Evolutionary conservation across 1,139 yeast genomes (phyloP), one percentile per base, ranked within the genome.

Genomic region (Magnusiomyces tetraspermus): DNA sequence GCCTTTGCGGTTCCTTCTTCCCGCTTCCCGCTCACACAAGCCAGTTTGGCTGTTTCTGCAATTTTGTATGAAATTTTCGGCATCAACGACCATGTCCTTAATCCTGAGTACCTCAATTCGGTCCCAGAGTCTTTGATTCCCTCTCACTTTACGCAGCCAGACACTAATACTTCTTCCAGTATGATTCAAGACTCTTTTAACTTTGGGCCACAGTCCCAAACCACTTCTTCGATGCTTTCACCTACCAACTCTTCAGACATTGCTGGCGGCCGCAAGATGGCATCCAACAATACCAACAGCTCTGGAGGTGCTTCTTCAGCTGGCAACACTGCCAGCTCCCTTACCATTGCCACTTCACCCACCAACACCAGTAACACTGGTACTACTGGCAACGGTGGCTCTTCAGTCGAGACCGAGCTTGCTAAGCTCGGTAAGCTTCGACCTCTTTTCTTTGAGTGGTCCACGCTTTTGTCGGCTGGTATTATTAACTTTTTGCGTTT

Each of bases 401-500:
- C 54, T 1, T 52, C 58, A 15, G 58, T 56, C 3, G 58, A 56
- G 48, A 26, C 60, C 74, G 78, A 3, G 22, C 51, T 55, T 6
- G 59, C 55, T 51, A 58, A 52, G 51, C 55, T 60, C 40, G 63
- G 62, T 46, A 64, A 63, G 48, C 69, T 81, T 51, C 70, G 71
- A 51, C 70, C 71, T 21, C 70, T 76, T 22, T 71, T 80, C 50
- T 75, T 79, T 59, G 72, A 76, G 51, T 79, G 85, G 78, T 80
- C 76, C 53, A 63, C 77, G 40, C 68, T 83, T 67, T 81, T 79
- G 57, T 78, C 77, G 62, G 71, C 73, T 47, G 75, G 83, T 40
- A 75, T 82, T 73, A 70, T 75, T 51, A 77, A 78, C 59, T 76
- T 83, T 59, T 71, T 85, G 60, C 74, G 77, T 46, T 70, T 84